Percentiles rank a stretch among this genome's conserved stretches.
phyloP scores from a whole-genome alignment of 345 rosid species.

The Euphorbia lathyris region DNA sequence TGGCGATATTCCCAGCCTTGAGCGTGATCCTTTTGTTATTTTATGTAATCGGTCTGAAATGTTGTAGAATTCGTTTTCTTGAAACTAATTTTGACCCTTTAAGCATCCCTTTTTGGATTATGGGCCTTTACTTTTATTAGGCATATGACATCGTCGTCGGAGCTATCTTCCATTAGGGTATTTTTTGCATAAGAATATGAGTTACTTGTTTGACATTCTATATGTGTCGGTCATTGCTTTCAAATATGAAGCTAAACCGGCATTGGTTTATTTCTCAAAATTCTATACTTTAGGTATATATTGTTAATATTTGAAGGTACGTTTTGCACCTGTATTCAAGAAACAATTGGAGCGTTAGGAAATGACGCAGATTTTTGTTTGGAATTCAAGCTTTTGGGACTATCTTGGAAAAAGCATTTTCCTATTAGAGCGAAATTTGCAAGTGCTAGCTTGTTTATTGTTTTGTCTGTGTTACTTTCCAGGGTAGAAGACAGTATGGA shows the following conservation, averaged over 20 bases:
- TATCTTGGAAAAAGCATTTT: neutral
- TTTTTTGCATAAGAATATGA: neutral
- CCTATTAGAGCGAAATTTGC: neutral
- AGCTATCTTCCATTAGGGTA: neutral
- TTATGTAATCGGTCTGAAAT: neutral
- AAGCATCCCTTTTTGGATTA: neutral
- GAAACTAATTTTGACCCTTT: neutral
- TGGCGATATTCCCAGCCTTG: neutral
- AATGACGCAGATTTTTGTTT: too few species aligned
- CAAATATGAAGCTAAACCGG: neutral
- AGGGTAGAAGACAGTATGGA: conserved; percentile 50
- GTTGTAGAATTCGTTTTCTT: neutral
- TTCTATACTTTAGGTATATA: neutral
- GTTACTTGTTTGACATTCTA: neutral
- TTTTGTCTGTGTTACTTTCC: conserved; percentile 1
- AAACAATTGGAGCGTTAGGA: too few species aligned
- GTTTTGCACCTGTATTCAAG: too few species aligned
- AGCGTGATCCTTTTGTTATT: neutral
- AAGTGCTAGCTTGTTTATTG: neutral
- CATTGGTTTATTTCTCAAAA: neutral
- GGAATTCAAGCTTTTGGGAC: neutral
- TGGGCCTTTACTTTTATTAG: neutral
- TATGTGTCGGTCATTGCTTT: neutral
- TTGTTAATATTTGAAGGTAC: neutral
- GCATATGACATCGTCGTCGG: neutral